Evolutionary conservation across 2,329 filamentous ascomycete genomes (phyloP).

Genomic region (Aspergillus bombycis): DNA sequence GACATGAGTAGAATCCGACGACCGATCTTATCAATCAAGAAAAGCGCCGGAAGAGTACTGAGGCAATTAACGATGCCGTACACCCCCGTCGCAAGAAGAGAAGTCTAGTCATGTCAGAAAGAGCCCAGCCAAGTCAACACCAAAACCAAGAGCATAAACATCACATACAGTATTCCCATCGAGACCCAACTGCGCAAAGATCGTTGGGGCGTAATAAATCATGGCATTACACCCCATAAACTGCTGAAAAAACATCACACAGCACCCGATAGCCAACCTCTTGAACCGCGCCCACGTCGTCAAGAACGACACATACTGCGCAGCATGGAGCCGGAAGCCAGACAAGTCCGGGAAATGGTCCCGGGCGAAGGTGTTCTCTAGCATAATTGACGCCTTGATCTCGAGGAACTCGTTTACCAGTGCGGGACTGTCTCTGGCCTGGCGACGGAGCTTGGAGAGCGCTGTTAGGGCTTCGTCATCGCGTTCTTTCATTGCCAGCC

Average conservation of each 20-base stretch:
- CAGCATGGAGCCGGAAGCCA: conserved; percentile 34
- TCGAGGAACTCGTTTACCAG: conserved; percentile 56
- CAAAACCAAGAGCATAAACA: neutral
- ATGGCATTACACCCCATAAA: conserved; percentile 54
- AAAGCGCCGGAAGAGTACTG: conserved; percentile 37
- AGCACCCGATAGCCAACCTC: conserved; percentile 43
- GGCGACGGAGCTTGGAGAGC: conserved; percentile 53
- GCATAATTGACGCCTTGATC: conserved; percentile 50
- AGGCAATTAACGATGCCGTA: conserved; percentile 45
- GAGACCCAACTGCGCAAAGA: conserved; percentile 50
- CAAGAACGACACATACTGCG: conserved; percentile 40
- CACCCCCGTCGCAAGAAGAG: conserved; percentile 40
- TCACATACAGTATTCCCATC: conserved; percentile 33
- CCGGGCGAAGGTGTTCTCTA: conserved; percentile 37
- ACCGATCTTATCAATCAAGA: conserved; percentile 41
- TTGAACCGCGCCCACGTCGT: conserved; percentile 41
- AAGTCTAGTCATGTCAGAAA: conserved; percentile 21
- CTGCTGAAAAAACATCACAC: conserved; percentile 50
- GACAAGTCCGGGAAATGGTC: conserved; percentile 34
- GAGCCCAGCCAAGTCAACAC: neutral
- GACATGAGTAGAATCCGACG: conserved; percentile 39
- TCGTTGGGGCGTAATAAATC: conserved; percentile 54
- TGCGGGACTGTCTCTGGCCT: conserved; percentile 48
- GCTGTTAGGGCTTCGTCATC: conserved; percentile 53
- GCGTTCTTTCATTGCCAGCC: conserved; percentile 53